Percentiles rank a stretch among this genome's conserved stretches.
Evolutionary conservation across 768 basidiomycete genomes (phyloP).

Genomic region (Dacryopinax primogenitus): DNA sequence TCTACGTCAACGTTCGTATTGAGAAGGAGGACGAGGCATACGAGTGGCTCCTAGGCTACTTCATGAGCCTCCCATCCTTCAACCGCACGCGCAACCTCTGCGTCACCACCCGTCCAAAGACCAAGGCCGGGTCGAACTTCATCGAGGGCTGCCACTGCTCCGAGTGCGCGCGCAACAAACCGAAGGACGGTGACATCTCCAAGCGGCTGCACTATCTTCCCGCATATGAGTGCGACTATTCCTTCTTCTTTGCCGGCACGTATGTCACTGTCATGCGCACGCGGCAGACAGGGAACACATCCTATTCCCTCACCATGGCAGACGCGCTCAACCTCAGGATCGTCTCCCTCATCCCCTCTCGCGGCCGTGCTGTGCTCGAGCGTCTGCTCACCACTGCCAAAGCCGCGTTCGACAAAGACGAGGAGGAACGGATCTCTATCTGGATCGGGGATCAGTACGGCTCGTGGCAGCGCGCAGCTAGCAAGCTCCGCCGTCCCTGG

Average conservation of each 20-base stretch:
- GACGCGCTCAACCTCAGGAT: background rate
- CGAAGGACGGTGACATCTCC: background rate
- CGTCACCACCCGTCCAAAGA: background rate
- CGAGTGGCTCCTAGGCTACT: background rate
- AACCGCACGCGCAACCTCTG: background rate
- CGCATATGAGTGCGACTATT: constrained; percentile 5
- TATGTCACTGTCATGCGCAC: constrained; percentile 5
- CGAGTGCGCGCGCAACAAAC: background rate
- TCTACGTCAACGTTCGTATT: background rate
- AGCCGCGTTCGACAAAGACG: constrained; percentile 37
- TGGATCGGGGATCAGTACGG: constrained; percentile 27
- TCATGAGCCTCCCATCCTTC: background rate
- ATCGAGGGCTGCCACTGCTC: constrained; percentile 8
- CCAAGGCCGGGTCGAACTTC: background rate
- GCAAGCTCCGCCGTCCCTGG: constrained; percentile 39
- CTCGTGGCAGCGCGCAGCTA: constrained; percentile 30
- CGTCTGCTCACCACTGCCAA: constrained; percentile 45
- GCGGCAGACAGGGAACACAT: background rate
- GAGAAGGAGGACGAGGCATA: constrained; percentile 2
- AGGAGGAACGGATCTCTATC: constrained; percentile 41
- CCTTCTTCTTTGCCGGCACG: background rate
- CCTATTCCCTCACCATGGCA: background rate
- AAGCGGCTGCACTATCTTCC: constrained; percentile 1
- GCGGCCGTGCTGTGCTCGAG: constrained; percentile 36
- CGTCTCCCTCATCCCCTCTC: constrained; percentile 32